Evolutionary conservation across 2,329 filamentous ascomycete genomes (phyloP).

Genomic region (Ophiostoma novo-ulmi): DNA sequence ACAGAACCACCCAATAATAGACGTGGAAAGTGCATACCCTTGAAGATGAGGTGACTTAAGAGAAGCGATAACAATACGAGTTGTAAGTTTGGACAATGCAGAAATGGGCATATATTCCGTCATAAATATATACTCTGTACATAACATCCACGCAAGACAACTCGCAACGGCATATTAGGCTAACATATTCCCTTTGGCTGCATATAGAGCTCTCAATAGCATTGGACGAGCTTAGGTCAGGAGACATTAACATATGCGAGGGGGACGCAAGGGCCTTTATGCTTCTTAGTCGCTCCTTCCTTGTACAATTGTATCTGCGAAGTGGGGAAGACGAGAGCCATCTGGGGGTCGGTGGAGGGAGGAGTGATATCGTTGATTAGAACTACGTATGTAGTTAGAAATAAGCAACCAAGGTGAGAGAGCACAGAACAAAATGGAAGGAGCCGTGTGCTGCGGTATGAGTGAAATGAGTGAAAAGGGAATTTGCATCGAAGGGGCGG

Average conservation of each 20-base stretch:
- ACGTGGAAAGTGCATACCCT: not conserved
- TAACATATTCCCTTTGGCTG: not conserved
- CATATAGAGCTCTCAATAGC: not conserved
- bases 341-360: constrained; percentile 12
- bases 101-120: not conserved
- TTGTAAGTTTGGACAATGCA: not conserved
- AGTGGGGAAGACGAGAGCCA: not conserved
- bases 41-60: not conserved
- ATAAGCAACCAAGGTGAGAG: too few species aligned
- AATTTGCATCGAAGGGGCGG: constrained; percentile 23
- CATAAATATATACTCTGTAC: not conserved
- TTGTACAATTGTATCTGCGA: not conserved
- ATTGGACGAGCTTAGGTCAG: constrained; percentile 14
- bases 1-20: not conserved
- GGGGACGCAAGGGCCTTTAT: constrained; percentile 15
- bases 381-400: too few species aligned
- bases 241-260: constrained; percentile 19
- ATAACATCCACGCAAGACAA: not conserved
- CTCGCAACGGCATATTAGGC: not conserved
- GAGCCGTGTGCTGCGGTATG: not conserved
- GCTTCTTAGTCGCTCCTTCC: not conserved
- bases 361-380: not conserved
- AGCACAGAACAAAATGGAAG: not conserved
- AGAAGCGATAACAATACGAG: not conserved
- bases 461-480: constrained; percentile 18